Conservation (phyloP, 164 flowering plant species). For the Annona squamosa region DNA sequence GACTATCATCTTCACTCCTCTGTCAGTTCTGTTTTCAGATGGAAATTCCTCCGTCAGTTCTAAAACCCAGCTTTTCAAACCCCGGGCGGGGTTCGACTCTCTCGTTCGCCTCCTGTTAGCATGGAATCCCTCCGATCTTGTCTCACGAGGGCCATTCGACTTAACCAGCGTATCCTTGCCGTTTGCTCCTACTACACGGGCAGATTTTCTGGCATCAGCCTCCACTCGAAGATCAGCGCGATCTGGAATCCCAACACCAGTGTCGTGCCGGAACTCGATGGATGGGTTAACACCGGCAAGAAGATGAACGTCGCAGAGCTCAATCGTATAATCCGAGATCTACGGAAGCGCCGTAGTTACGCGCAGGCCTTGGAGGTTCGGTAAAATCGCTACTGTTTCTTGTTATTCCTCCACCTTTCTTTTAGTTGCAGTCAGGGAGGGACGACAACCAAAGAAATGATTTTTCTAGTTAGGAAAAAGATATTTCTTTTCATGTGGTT, state of each 20-base stretch:
- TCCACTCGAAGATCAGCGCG: constrained; percentile 54
- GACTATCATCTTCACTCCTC: too few species aligned
- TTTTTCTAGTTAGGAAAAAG: not conserved
- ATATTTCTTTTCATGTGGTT: not conserved
- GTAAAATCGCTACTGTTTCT: not conserved
- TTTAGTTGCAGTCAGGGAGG: not conserved
- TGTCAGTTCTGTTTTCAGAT: too few species aligned
- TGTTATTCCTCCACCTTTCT: not conserved
- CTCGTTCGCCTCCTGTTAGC: not conserved
- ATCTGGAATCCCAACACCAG: constrained; percentile 39
- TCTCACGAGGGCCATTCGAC: not conserved
- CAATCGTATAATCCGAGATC: constrained; percentile 50
- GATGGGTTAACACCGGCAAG: constrained; percentile 47
- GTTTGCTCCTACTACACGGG: not conserved
- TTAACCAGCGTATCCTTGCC: not conserved
- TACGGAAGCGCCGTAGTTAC: constrained; percentile 62
- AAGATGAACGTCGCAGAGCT: constrained; percentile 45
- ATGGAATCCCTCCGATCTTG: constrained; percentile 5
- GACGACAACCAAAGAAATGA: not conserved
- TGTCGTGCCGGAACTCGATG: constrained; percentile 53
- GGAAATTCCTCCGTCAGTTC: not conserved
- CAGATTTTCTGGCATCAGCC: constrained; percentile 6
- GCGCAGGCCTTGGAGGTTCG: constrained; percentile 74
- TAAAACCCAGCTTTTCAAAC: not conserved
- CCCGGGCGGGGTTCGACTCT: not conserved